Evolutionary conservation across 73 alveolate species (phyloP).

Genomic region (Paramecium tetraurelia): DNA sequence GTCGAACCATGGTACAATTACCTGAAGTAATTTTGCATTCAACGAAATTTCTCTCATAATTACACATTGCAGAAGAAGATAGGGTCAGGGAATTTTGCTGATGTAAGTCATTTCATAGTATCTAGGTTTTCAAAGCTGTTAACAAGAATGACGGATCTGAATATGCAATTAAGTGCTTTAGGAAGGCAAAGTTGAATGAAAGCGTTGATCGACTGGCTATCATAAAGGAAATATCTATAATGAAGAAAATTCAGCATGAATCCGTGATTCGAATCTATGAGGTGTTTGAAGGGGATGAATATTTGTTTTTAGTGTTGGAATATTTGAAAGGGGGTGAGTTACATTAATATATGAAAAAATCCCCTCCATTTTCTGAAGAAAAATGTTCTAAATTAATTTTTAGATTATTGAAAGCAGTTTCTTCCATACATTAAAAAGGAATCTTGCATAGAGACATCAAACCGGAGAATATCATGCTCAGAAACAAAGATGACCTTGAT

Average conservation of each 20-base stretch:
- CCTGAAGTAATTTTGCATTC: background rate
- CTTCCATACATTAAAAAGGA: conserved; percentile 73
- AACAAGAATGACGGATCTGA: background rate
- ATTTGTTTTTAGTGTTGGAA: conserved; percentile 27
- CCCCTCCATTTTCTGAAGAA: conserved; percentile 56
- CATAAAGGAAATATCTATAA: background rate
- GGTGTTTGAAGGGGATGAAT: conserved; percentile 51
- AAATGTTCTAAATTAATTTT: background rate
- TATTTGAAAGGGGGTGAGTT: conserved; percentile 54
- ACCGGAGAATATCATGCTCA: conserved; percentile 80
- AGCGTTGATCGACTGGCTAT: background rate
- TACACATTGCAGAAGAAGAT: conserved; percentile 19
- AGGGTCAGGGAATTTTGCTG: conserved; percentile 58
- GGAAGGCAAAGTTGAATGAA: background rate
- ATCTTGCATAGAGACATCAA: conserved; percentile 83
- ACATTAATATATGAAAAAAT: background rate
- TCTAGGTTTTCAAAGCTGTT: conserved; percentile 11
- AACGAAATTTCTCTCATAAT: conserved; percentile 19
- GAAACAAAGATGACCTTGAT: conserved; percentile 68
- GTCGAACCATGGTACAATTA: background rate
- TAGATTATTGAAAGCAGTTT: conserved; percentile 33
- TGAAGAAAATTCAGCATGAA: conserved; percentile 32
- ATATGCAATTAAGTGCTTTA: conserved; percentile 13
- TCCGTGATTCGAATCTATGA: conserved; percentile 26
- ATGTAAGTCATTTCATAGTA: background rate